Evolutionary conservation across 2,329 filamentous ascomycete genomes (phyloP).

Genomic region (Chlorencoelia australis): DNA sequence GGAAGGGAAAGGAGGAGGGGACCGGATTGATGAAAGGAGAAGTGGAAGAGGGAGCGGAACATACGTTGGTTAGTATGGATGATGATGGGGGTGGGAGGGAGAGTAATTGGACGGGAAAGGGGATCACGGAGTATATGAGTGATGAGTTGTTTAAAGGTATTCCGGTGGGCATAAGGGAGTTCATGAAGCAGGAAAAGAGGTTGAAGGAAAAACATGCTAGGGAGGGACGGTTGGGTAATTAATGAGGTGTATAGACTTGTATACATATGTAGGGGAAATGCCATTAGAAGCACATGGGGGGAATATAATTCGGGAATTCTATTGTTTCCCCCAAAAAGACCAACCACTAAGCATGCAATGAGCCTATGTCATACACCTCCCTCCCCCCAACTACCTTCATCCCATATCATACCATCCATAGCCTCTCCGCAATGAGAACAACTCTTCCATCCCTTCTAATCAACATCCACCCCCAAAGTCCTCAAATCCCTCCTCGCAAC

Average conservation of each 20-base stretch:
- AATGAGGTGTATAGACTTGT: background rate
- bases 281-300: too few species aligned
- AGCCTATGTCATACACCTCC: too few species aligned
- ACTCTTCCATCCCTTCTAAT: conserved; percentile 15
- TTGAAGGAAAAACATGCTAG: conserved; percentile 64
- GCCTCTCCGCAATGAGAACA: background rate
- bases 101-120: conserved; percentile 47
- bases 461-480: conserved; percentile 57
- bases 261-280: background rate
- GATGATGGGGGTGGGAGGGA: conserved; percentile 71
- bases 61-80: conserved; percentile 54
- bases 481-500: conserved; percentile 64
- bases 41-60: conserved; percentile 27
- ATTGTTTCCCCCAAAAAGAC: too few species aligned
- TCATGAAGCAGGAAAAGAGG: conserved; percentile 94
- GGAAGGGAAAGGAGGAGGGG: conserved; percentile 19
- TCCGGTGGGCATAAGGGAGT: conserved; percentile 87
- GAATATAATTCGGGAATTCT: too few species aligned
- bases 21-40: conserved; percentile 25
- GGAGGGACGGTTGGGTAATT: conserved; percentile 29
- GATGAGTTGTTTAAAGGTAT: conserved; percentile 69
- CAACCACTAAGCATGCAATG: too few species aligned
- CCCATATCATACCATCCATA: background rate
- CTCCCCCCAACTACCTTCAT: background rate
- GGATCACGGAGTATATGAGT: conserved; percentile 41